Conservation (phyloP, 352 stramenopile genomes). For the Thraustochytrium sp. region DNA sequence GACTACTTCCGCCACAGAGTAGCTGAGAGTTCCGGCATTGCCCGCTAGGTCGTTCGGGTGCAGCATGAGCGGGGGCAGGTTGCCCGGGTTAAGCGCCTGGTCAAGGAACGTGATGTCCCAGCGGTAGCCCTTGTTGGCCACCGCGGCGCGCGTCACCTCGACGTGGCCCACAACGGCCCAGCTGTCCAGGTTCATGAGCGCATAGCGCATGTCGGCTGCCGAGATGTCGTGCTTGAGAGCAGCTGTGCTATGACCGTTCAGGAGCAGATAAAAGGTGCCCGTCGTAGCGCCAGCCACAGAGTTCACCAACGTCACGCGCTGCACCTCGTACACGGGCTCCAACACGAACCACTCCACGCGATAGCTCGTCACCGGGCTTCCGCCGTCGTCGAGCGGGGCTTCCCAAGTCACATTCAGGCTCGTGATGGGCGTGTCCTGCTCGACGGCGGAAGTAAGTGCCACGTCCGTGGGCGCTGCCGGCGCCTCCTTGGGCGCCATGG, state of each 20-base stretch:
- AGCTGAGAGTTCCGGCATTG: conserved; percentile 57
- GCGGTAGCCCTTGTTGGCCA: conserved; percentile 52
- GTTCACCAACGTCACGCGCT: conserved; percentile 65
- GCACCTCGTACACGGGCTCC: conserved; percentile 57
- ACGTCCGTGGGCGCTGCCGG: conserved; percentile 74
- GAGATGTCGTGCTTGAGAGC: conserved; percentile 52
- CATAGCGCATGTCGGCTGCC: conserved; percentile 60
- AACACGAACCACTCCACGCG: conserved; percentile 65
- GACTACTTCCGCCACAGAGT: conserved; percentile 54
- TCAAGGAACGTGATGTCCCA: conserved; percentile 71
- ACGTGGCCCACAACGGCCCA: conserved; percentile 56
- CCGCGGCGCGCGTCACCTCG: background rate
- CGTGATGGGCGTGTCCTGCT: conserved; percentile 54
- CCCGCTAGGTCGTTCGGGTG: conserved; percentile 60
- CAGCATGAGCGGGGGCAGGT: conserved; percentile 49
- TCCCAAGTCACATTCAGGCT: conserved; percentile 57
- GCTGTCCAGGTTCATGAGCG: conserved; percentile 61
- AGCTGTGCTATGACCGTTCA: conserved; percentile 65
- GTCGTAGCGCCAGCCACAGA: conserved; percentile 38
- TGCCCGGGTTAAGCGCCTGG: conserved; percentile 26
- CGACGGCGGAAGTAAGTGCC: conserved; percentile 54
- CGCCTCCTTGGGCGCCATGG: conserved; percentile 71
- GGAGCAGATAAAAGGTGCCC: conserved; percentile 67
- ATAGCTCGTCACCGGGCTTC: conserved; percentile 65
- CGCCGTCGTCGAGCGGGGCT: conserved; percentile 58